phyloP scores from a whole-genome alignment of 257 asterid genomes.

The Solanum infundibuliforme region DNA sequence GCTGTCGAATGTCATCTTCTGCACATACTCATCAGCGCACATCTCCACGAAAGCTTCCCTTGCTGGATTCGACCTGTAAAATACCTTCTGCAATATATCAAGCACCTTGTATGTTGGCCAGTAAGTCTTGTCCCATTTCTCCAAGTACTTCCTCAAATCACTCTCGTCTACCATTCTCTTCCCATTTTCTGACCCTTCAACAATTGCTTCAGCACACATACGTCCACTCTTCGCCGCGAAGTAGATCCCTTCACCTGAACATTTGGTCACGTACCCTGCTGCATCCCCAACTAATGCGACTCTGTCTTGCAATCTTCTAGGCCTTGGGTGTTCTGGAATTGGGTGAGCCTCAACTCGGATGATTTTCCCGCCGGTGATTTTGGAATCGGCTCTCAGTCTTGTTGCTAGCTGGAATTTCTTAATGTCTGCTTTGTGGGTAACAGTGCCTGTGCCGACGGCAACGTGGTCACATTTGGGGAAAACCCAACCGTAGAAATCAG shows the following conservation, averaged over 20 bases:
- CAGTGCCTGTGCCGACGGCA: conserved; percentile 93
- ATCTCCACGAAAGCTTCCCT: conserved; percentile 87
- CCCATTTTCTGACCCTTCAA: conserved; percentile 79
- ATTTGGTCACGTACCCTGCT: conserved; percentile 82
- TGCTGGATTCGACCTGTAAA: conserved; percentile 81
- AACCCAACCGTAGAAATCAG: conserved; percentile 94
- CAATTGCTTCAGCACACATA: conserved; percentile 92
- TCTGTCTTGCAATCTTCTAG: conserved; percentile 48
- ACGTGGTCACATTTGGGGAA: conserved; percentile 95
- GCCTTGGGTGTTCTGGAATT: conserved; percentile 85
- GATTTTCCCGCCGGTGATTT: conserved; percentile 60
- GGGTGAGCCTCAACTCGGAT: conserved; percentile 94
- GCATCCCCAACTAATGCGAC: conserved; percentile 87
- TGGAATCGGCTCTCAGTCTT: conserved; percentile 67
- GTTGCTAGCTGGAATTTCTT: conserved; percentile 73
- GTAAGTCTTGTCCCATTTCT: conserved; percentile 84
- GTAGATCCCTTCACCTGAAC: conserved; percentile 89
- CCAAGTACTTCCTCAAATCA: conserved; percentile 68
- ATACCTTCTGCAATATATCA: conserved; percentile 78
- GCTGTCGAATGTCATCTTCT: conserved; percentile 92
- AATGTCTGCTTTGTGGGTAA: conserved; percentile 81
- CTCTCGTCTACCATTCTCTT: conserved; percentile 71
- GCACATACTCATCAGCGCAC: conserved; percentile 90
- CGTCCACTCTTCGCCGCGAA: conserved; percentile 89
- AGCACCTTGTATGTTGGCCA: conserved; percentile 90